Conservation (phyloP, 306 rosid species). For the Lithocarpus polystachyus region DNA sequence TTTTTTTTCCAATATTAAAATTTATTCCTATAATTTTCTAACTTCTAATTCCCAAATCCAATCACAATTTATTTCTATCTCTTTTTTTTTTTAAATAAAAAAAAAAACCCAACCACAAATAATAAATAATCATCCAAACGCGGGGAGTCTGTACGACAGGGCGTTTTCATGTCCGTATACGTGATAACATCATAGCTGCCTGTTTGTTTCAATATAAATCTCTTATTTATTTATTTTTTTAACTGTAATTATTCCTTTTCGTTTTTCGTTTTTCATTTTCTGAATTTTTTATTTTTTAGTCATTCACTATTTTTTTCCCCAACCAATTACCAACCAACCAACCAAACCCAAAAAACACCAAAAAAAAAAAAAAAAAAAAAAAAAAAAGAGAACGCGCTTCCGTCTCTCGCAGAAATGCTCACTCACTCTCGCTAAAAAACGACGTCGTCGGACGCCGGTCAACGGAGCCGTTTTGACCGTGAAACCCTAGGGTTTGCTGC, state of each 20-base stretch:
- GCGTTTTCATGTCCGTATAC: too few species aligned
- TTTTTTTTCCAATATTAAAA: too few species aligned
- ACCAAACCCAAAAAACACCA: background rate
- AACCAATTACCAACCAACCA: background rate
- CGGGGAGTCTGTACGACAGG: too few species aligned
- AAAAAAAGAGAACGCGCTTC: background rate
- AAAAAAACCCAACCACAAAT: too few species aligned
- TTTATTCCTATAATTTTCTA: too few species aligned
- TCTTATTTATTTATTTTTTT: rapidly evolving
- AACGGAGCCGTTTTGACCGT: background rate
- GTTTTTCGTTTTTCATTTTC: background rate
- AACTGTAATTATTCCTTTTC: background rate
- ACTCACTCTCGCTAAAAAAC: background rate
- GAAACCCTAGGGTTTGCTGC: slow-evolving; percentile 1
- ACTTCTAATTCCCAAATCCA: too few species aligned
- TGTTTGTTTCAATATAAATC: too few species aligned
- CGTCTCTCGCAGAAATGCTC: background rate
- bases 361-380: too few species aligned
- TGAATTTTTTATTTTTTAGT: background rate
- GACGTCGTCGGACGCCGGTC: background rate
- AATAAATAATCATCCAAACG: too few species aligned
- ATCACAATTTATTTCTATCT: too few species aligned
- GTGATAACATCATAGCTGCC: too few species aligned
- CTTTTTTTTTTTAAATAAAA: too few species aligned
- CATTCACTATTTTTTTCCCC: background rate